Conservation (phyloP, 257 asterid species). For the Nicotiana tomentosiformis region DNA sequence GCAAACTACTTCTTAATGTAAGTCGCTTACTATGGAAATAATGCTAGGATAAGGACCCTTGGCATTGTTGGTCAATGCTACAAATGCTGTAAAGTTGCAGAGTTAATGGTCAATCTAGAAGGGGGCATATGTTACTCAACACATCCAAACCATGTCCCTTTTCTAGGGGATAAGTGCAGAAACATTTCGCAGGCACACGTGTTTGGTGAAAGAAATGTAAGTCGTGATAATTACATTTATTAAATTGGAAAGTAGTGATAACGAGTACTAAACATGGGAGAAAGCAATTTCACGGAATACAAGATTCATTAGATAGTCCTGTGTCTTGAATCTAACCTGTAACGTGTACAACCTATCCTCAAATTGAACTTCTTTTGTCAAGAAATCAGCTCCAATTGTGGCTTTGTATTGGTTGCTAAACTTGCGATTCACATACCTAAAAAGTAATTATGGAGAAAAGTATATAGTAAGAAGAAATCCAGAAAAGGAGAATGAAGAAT, state of each 20-base stretch:
- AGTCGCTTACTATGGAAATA: background rate
- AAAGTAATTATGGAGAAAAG: background rate
- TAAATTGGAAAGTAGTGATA: background rate
- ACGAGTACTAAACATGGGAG: background rate
- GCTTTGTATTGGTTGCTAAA: conserved; percentile 44
- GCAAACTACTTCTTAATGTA: background rate
- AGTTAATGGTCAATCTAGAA: background rate
- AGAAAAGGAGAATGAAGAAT: background rate
- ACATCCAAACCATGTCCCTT: background rate
- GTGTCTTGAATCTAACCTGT: conserved; percentile 21
- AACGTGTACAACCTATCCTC: conserved; percentile 37
- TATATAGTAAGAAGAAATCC: background rate
- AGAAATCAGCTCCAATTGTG: conserved; percentile 51
- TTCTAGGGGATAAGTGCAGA: background rate
- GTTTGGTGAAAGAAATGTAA: background rate
- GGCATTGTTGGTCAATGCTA: background rate
- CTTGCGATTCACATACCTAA: conserved; percentile 41
- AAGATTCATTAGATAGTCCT: background rate
- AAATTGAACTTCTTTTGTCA: conserved; percentile 42
- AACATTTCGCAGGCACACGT: background rate
- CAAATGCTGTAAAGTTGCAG: background rate
- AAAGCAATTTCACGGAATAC: background rate
- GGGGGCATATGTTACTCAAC: background rate
- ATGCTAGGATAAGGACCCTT: background rate
- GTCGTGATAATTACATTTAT: background rate